Conservation (phyloP, 495 filamentous ascomycete species). For the Aspergillus baeticus region DNA sequence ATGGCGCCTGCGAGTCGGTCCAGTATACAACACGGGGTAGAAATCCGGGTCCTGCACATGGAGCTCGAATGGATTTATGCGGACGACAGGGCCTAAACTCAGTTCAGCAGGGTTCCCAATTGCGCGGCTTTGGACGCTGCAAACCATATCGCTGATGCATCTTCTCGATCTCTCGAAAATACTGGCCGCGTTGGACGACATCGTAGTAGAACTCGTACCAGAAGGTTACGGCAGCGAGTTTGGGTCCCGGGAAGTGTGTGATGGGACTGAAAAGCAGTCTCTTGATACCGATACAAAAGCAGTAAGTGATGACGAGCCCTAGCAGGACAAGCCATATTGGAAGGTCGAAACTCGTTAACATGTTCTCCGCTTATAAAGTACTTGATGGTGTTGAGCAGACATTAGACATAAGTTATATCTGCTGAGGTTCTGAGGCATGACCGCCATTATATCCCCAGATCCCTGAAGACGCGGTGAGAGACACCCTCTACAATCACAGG, state of each 20-base stretch:
- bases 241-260: constrained; percentile 1
- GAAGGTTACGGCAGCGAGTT: background rate
- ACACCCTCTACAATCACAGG: too few species aligned
- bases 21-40: constrained; percentile 3
- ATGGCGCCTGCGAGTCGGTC: background rate
- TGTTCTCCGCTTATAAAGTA: too few species aligned
- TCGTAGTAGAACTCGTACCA: constrained; percentile 11
- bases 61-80: constrained; percentile 5
- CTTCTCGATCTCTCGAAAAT: constrained; percentile 3
- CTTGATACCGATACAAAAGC: background rate
- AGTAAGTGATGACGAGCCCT: background rate
- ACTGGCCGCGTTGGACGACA: constrained; percentile 2
- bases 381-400: too few species aligned
- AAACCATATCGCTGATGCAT: constrained; percentile 6
- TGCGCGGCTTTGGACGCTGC: background rate
- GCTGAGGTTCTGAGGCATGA: too few species aligned
- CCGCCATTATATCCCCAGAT: too few species aligned
- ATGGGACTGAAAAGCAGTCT: background rate
- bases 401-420: too few species aligned
- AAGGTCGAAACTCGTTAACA: background rate
- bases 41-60: constrained; percentile 5
- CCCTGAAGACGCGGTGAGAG: too few species aligned
- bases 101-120: background rate
- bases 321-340: background rate
- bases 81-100: background rate